phyloP scores from a whole-genome alignment of 495 filamentous ascomycete genomes.

The Talaromyces wortmannii region DNA sequence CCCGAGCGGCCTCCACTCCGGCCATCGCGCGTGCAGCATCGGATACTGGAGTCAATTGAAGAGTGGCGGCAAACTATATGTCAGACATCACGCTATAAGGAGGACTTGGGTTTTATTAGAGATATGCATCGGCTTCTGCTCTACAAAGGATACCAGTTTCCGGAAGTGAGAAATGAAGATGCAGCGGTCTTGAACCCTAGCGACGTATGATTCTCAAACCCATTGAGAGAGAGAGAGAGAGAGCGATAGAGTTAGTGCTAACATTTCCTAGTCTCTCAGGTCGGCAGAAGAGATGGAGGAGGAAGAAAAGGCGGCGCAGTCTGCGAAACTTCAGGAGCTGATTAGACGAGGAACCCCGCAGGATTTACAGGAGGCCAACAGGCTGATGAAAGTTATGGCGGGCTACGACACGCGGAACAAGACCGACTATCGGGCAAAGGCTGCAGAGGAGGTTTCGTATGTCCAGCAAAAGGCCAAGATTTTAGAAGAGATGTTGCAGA shows the following conservation, averaged over 20 bases:
- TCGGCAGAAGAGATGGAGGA: slow-evolving; percentile 99
- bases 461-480: slow-evolving; percentile 89
- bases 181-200: slow-evolving; percentile 96
- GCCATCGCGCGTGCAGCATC: slow-evolving; percentile 77
- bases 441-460: slow-evolving; percentile 87
- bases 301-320: slow-evolving; percentile 89
- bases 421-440: slow-evolving; percentile 96
- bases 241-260: slow-evolving; percentile 11
- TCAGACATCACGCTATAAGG: slow-evolving; percentile 93
- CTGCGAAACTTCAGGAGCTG: slow-evolving; percentile 93
- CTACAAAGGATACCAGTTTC: slow-evolving; percentile 95
- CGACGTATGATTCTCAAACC: slow-evolving; percentile 57
- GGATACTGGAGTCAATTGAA: slow-evolving; percentile 93
- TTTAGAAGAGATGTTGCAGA: slow-evolving; percentile 86
- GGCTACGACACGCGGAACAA: slow-evolving; percentile 92
- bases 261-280: slow-evolving; percentile 67
- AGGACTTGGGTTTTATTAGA: slow-evolving; percentile 90
- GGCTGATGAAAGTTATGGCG: slow-evolving; percentile 98
- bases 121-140: slow-evolving; percentile 96
- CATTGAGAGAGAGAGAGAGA: slow-evolving; percentile 1
- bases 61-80: slow-evolving; percentile 99
- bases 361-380: slow-evolving; percentile 92
- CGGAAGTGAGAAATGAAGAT: slow-evolving; percentile 85
- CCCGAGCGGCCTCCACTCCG: slow-evolving; percentile 88
- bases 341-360: slow-evolving; percentile 87